Evolutionary conservation across 768 basidiomycete genomes (phyloP).

Genomic region (Boletales sp.): DNA sequence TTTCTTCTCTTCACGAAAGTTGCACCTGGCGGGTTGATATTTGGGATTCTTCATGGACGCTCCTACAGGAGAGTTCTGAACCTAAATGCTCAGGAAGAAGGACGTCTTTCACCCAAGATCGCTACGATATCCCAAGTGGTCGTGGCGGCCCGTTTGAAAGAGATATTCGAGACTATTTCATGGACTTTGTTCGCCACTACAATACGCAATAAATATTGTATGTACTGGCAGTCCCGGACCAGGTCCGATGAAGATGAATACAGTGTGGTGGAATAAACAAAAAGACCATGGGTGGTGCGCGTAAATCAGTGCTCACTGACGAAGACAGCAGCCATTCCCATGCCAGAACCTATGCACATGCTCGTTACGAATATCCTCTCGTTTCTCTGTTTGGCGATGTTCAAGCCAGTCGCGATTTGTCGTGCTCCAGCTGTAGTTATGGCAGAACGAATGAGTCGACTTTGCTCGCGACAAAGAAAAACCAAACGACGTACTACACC

Average conservation of each 20-base stretch:
- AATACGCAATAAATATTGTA: too few relatives aligned
- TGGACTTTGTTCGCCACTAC: too few relatives aligned
- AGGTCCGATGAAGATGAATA: too few relatives aligned
- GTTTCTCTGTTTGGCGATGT: slow-evolving; percentile 73
- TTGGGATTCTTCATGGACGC: slow-evolving; percentile 46
- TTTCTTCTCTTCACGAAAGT: slow-evolving; percentile 52
- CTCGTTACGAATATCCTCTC: slow-evolving; percentile 80
- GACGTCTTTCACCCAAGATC: slow-evolving; percentile 66
- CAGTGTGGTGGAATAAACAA: too few relatives aligned
- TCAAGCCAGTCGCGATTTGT: slow-evolving; percentile 82
- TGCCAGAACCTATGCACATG: slow-evolving; percentile 90
- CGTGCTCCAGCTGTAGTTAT: slow-evolving; percentile 64
- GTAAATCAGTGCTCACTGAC: slow-evolving; percentile 69
- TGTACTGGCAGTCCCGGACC: too few relatives aligned
- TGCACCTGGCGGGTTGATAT: slow-evolving; percentile 70
- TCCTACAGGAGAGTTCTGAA: slow-evolving; percentile 52
- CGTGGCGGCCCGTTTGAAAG: slow-evolving; percentile 65
- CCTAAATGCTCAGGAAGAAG: slow-evolving; percentile 53
- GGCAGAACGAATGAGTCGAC: slow-evolving; percentile 3
- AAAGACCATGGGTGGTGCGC: too few relatives aligned
- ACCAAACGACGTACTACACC: slow-evolving; percentile 58
- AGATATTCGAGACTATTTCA: slow-evolving; percentile 29
- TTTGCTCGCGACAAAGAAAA: not conserved
- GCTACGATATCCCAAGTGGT: slow-evolving; percentile 42
- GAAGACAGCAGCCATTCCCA: slow-evolving; percentile 88